Percentiles rank a stretch among this genome's conserved stretches.
Conservation (phyloP, 306 rosid species). For the Medicago arabica region DNA sequence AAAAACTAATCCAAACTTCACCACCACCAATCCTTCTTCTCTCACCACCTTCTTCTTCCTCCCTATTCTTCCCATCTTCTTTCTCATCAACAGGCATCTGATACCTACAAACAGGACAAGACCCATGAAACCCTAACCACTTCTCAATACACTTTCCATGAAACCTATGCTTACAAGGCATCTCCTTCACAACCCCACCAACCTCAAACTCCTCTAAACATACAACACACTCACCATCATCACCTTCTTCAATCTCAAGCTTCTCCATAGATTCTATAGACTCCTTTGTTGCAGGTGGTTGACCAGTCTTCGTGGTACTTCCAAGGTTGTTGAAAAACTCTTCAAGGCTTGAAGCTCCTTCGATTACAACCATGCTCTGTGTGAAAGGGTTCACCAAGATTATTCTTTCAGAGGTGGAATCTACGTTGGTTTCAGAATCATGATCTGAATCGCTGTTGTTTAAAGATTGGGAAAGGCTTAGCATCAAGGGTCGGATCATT, state of each 20-base stretch:
- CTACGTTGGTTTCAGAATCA: constrained; percentile 18
- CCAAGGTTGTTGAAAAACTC: constrained; percentile 54
- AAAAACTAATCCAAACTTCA: constrained; percentile 67
- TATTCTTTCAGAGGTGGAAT: constrained; percentile 43
- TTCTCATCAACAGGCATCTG: constrained; percentile 73
- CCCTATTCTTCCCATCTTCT: constrained; percentile 52
- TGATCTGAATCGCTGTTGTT: constrained; percentile 28
- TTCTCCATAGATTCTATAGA: constrained; percentile 63
- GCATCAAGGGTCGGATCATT: too few species aligned
- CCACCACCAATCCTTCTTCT: constrained; percentile 25
- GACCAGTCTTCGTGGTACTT: constrained; percentile 45
- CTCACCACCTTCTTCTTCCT: constrained; percentile 41
- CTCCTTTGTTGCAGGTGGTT: constrained; percentile 79
- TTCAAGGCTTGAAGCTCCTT: constrained; percentile 59
- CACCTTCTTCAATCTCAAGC: constrained; percentile 50
- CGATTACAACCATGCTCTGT: constrained; percentile 66
- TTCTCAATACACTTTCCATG: constrained; percentile 67
- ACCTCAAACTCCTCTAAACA: constrained; percentile 75
- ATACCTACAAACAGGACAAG: constrained; percentile 84
- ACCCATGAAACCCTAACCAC: constrained; percentile 82
- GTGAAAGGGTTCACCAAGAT: constrained; percentile 67
- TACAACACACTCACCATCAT: constrained; percentile 64
- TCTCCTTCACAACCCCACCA: constrained; percentile 58
- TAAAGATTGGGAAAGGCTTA: constrained; percentile 53
- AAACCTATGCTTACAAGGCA: constrained; percentile 86